Evolutionary conservation across 169 alveolate species (phyloP).

Genomic region (Plasmodium reichenowi): DNA sequence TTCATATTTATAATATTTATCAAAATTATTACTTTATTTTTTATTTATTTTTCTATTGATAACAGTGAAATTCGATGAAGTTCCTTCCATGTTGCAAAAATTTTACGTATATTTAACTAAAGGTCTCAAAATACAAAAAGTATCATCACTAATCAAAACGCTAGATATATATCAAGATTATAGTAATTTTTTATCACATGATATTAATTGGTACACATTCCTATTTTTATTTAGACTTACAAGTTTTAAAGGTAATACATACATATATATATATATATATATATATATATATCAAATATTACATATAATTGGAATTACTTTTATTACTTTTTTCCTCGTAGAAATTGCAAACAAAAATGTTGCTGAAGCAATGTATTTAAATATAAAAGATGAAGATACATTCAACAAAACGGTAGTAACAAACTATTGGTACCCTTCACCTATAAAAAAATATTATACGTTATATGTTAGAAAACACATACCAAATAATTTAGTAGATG

Average conservation of each 20-base stretch:
- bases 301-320: neutral
- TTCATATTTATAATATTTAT: no score
- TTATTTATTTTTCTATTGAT: no score
- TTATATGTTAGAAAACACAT: slow-evolving; percentile 12
- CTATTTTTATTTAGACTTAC: slow-evolving; percentile 28
- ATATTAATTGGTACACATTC: slow-evolving; percentile 56
- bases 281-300: no score
- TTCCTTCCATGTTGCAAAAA: slow-evolving; percentile 38
- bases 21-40: no score
- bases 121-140: neutral
- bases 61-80: neutral
- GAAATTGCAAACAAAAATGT: slow-evolving; percentile 33
- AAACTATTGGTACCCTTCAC: slow-evolving; percentile 52
- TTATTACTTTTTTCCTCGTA: slow-evolving; percentile 1
- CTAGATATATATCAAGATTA: slow-evolving; percentile 34
- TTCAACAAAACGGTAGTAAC: slow-evolving; percentile 5
- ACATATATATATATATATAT: no score
- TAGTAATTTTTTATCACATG: slow-evolving; percentile 37
- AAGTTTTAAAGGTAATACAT: slow-evolving; percentile 12
- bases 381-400: slow-evolving; percentile 23
- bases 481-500: slow-evolving; percentile 24
- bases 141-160: slow-evolving; percentile 24
- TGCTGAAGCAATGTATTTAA: slow-evolving; percentile 42
- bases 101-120: slow-evolving; percentile 20
- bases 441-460: slow-evolving; percentile 28